Percentiles rank a stretch among this genome's conserved stretches.
Conservation (phyloP, 2,329 filamentous ascomycete genomes). For the Sporothrix pseudoabietina region DNA sequence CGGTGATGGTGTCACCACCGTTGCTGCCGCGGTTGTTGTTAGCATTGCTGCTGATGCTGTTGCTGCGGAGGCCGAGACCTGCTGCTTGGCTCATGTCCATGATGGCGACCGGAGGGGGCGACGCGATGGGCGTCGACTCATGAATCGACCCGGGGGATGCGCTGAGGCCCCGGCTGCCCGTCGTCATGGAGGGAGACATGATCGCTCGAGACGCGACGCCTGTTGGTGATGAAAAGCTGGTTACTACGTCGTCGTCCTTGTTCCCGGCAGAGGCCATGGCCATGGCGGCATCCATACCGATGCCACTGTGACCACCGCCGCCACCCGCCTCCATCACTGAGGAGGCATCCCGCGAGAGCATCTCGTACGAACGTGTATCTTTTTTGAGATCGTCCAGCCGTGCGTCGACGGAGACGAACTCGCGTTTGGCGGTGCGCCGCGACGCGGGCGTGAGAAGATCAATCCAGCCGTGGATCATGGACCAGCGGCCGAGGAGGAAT, state of each 20-base stretch:
- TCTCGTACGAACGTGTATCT: slow-evolving; percentile 74
- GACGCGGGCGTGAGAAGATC: slow-evolving; percentile 59
- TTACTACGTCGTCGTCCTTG: slow-evolving; percentile 50
- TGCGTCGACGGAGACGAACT: slow-evolving; percentile 89
- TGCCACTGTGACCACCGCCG: not conserved
- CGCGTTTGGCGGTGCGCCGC: slow-evolving; percentile 60
- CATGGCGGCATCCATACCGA: not conserved
- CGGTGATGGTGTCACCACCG: not conserved
- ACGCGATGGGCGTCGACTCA: slow-evolving; percentile 10
- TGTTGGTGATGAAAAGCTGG: slow-evolving; percentile 38
- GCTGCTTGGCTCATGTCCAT: slow-evolving; percentile 25
- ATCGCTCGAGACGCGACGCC: slow-evolving; percentile 16
- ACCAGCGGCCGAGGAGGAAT: slow-evolving; percentile 75
- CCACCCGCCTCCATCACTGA: slow-evolving; percentile 34
- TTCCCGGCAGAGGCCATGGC: slow-evolving; percentile 15
- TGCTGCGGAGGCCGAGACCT: not conserved
- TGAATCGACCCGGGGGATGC: slow-evolving; percentile 13
- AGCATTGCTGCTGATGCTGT: slow-evolving; percentile 1
- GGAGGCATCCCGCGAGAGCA: slow-evolving; percentile 62
- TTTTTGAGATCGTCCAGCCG: slow-evolving; percentile 59
- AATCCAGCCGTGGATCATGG: slow-evolving; percentile 84
- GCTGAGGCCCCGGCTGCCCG: not conserved
- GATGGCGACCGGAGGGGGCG: slow-evolving; percentile 13
- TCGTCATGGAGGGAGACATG: slow-evolving; percentile 12
- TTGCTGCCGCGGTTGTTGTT: slow-evolving; percentile 17